Base-by-base conservation (phyloP, 1,284 basidiomycete species). In the Trametes versicolor region DNA sequence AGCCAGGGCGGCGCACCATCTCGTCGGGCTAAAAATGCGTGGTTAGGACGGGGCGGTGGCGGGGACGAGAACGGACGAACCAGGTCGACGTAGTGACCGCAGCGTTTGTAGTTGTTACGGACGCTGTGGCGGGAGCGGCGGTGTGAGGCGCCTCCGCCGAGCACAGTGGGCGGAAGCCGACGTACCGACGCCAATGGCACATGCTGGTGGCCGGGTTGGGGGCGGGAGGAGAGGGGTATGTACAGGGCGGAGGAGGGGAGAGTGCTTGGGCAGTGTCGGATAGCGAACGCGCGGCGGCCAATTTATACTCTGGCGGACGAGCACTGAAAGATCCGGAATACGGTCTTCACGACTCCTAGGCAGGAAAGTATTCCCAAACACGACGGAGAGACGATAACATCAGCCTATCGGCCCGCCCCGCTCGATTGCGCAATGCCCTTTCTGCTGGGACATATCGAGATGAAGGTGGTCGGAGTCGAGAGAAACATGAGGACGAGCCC, bases 131-230 rank as follows among this genome's bases (percentile, higher is more conserved):
- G 55, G 61, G 41, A 17, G 58, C 58, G 68, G 48, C 62, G 57
- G 51, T 62, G 65, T 67, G 41, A n/a, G 41, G 13, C 41, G 41
- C 41, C 48, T 51, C n/a, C 25, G 12, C 36, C 25, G 49, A 57
- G 60, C 53, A 51, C 43, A 51, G 23, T 48, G 65, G 53, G 66
- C 43, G 54, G 59, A 48, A 66, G 23, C 57, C 55, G 51, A 73
- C 82, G 72, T 68, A 88, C 87, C 87, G 85, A 77, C 85, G 82
- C 80, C 81, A 85, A 72, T 80, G 83, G 76, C 87, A 89, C 87
- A 89, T 89, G 62, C 43, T 39, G n/a, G n/a, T 34, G 43, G 55
- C 39, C 23, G 39, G 53, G 27, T 63, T 36, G 36, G 41, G 58
- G 51, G 59, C 54, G 67, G 59, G 63, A 59, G 48, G 58, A 53